phyloP scores from a whole-genome alignment of 306 rosid species.

The Quercus suber region DNA sequence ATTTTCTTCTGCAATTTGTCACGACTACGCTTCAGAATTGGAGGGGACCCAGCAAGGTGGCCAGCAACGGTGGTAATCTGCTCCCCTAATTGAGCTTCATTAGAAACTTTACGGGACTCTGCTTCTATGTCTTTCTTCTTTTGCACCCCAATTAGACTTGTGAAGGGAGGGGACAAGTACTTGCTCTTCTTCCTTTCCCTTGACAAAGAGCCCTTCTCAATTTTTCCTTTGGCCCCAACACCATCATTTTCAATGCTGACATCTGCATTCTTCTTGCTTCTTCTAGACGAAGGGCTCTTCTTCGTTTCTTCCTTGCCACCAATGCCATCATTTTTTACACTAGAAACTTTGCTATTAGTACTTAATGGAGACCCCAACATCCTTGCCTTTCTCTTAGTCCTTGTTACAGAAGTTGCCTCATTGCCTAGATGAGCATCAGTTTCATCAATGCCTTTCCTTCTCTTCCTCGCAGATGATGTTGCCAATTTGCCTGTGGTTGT shows the following conservation, averaged over 20 bases:
- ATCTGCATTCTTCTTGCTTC: constrained; percentile 30
- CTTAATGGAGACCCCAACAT: constrained; percentile 18
- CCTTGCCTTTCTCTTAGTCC: constrained; percentile 22
- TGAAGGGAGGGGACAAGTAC: constrained; percentile 89
- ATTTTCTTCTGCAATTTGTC: constrained; percentile 26
- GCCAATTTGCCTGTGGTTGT: constrained; percentile 18
- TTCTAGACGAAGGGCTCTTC: constrained; percentile 7
- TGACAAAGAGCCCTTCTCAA: constrained; percentile 26
- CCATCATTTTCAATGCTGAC: constrained; percentile 7
- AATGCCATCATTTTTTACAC: constrained; percentile 21
- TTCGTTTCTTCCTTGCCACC: constrained; percentile 24
- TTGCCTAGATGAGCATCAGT: background rate
- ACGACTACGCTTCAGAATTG: constrained; percentile 11
- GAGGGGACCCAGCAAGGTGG: constrained; percentile 21
- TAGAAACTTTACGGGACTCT: constrained; percentile 21
- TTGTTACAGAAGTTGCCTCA: constrained; percentile 17
- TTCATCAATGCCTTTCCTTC: constrained; percentile 34
- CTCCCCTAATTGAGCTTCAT: constrained; percentile 24
- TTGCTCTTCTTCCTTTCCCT: constrained; percentile 85
- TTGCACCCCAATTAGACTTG: constrained; percentile 30
- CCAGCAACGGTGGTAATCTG: constrained; percentile 21
- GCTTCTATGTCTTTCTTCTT: constrained; percentile 28
- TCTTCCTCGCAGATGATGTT: constrained; percentile 27
- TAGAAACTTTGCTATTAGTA: constrained; percentile 7
- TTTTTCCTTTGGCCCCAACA: constrained; percentile 20